These are phyloP conservation scores for Lasiosphaeria miniovina DNA, from an alignment of 495 filamentous ascomycete species.

Conservation along the genomic window DNA sequence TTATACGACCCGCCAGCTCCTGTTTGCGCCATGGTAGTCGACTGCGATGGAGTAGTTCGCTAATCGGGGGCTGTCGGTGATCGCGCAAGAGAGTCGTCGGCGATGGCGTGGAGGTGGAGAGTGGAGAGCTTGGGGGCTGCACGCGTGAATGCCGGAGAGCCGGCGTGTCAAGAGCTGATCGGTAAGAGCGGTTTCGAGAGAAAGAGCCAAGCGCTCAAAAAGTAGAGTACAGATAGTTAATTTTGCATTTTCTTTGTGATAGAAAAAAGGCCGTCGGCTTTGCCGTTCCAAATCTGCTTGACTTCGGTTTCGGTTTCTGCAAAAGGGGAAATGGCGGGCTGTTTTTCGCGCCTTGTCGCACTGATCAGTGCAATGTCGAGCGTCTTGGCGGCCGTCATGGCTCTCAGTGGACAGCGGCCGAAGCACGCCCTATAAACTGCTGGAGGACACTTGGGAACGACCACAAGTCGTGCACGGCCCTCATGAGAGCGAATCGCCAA, in stretches of 20 bases:
- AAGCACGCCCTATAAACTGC: too few species aligned
- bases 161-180: too few species aligned
- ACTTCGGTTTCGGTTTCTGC: constrained; percentile 2
- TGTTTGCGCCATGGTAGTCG: constrained; percentile 45
- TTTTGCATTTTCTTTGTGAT: constrained; percentile 6
- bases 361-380: constrained; percentile 8
- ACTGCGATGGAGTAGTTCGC: constrained; percentile 6
- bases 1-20: constrained; percentile 81
- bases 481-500: neutral
- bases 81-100: neutral
- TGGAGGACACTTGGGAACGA: neutral
- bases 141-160: too few species aligned
- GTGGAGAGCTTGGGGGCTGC: neutral
- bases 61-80: constrained; percentile 3
- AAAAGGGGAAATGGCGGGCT: constrained; percentile 12
- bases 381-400: constrained; percentile 33
- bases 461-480: too few species aligned
- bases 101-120: neutral
- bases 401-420: constrained; percentile 4
- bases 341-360: constrained; percentile 15
- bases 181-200: too few species aligned
- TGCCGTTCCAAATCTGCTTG: constrained; percentile 2
- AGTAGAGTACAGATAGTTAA: neutral
- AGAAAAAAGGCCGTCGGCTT: neutral
- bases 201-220: neutral